Evolutionary conservation across 139 green algal genomes (phyloP).

Genomic region (Dunaliella sp.): DNA sequence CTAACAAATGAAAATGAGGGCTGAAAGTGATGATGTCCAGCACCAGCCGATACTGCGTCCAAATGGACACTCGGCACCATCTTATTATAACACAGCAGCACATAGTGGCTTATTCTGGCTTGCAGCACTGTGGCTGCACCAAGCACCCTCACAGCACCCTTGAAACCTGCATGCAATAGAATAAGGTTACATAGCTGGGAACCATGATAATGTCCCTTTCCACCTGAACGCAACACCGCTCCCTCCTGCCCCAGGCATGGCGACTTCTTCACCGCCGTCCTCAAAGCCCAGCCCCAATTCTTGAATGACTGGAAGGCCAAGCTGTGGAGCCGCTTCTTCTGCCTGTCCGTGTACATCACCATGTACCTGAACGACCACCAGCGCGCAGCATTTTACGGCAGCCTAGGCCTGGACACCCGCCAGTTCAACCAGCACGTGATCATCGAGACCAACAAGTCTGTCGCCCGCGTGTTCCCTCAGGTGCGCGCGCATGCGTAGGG

Average conservation of each 20-base stretch:
- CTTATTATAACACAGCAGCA: too few species aligned
- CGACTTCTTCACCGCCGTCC: slow-evolving; percentile 60
- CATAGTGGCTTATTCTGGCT: too few species aligned
- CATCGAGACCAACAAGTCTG: slow-evolving; percentile 98
- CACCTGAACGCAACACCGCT: too few species aligned
- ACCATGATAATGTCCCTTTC: too few species aligned
- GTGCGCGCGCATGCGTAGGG: slow-evolving; percentile 70
- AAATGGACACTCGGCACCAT: too few species aligned
- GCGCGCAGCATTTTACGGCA: slow-evolving; percentile 88
- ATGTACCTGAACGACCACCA: slow-evolving; percentile 99
- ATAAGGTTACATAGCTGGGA: too few species aligned
- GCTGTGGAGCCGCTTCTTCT: slow-evolving; percentile 98
- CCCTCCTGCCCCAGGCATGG: slow-evolving; percentile 24
- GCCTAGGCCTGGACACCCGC: slow-evolving; percentile 91
- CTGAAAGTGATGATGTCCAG: too few species aligned
- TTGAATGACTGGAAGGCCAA: slow-evolving; percentile 66
- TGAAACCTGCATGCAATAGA: too few species aligned
- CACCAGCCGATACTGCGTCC: too few species aligned
- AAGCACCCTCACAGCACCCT: too few species aligned
- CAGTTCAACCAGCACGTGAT: slow-evolving; percentile 99
- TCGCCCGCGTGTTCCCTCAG: slow-evolving; percentile 92
- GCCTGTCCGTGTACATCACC: slow-evolving; percentile 98
- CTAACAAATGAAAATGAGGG: too few species aligned
- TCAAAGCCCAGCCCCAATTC: slow-evolving; percentile 51
- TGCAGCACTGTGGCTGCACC: too few species aligned